Base-by-base conservation (phyloP, 2,329 filamentous ascomycete species). In the Talaromyces sp. region DNA sequence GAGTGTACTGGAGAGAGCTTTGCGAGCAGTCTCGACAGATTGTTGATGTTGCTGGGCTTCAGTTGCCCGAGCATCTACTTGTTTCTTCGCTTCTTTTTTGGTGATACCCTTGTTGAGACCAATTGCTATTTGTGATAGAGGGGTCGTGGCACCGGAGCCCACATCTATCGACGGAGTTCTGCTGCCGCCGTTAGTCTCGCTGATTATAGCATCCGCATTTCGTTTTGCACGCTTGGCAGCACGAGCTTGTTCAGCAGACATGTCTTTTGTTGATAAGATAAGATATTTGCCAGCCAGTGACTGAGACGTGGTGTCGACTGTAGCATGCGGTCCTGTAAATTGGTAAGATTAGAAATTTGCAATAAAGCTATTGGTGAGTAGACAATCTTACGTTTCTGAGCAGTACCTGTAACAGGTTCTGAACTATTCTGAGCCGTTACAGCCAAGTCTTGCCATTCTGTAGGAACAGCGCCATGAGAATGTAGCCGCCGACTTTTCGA, bases 71-170 rank as follows among this genome's bases (percentile, higher is more conserved):
- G 83, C 82, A 66, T 92, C 89, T n/a, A 88, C 86, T 69, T 90
- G 85, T 68, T 89, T 90, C 77, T 89, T 92, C 74, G 90, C 84
- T 75, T 97, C 93, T 80, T 97, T 97, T 83, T 97, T 97, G 4
- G 90, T 90, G 61, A 91, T 84, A 3, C 87, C 84, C 76, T 93
- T 94, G 69, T 81, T 80, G 1, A 81, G 75, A 62, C 90, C 89
- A 0, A 88, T 78, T 68, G 25, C 67, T 65, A 27, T 71, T 43
- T 63, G 64, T 6, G 62, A 69, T 13, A 68, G 70, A 9, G 79
- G 79, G 1, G 79, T 78, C 10, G 86, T 83, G 1, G 86, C 82
- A 6, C 86, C 87, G 3, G 89, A 86, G 0, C 87, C 89, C 2
- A 86, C 83, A 17, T 86, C 86, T 13, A 84, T 81, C 27, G 86